Evolutionary conservation across 164 flowering plant species (phyloP).

Genomic region (Chloranthus sessilifolius): DNA sequence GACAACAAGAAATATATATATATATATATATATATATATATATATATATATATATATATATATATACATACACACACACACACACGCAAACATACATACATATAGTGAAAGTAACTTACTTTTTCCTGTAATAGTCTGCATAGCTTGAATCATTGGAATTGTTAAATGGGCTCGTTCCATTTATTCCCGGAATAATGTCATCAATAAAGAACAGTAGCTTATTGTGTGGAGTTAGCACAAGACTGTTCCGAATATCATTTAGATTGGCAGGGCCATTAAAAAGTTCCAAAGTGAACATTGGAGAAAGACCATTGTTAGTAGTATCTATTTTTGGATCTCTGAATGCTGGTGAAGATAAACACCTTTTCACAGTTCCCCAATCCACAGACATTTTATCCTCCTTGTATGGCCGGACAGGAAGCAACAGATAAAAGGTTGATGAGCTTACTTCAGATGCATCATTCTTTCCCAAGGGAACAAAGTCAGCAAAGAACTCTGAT

Average conservation of each 20-base stretch:
- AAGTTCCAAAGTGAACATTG: slow-evolving; percentile 35
- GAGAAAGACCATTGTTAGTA: slow-evolving; percentile 10
- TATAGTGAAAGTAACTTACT: too few species aligned
- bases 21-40: too few species aligned
- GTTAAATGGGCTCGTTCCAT: slow-evolving; percentile 43
- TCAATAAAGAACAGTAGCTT: slow-evolving; percentile 53
- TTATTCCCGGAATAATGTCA: slow-evolving; percentile 34
- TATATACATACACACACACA: too few species aligned
- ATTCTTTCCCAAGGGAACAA: slow-evolving; percentile 49
- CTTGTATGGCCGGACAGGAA: slow-evolving; percentile 47
- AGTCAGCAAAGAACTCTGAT: slow-evolving; percentile 41
- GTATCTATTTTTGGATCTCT: slow-evolving; percentile 18
- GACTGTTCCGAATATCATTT: slow-evolving; percentile 56
- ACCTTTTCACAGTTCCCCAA: slow-evolving; percentile 56
- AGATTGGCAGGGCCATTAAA: slow-evolving; percentile 38
- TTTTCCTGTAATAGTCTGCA: slow-evolving; percentile 36
- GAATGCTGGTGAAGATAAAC: slow-evolving; percentile 82
- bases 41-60: too few species aligned
- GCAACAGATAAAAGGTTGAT: slow-evolving; percentile 69
- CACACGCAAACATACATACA: too few species aligned
- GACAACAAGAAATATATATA: too few species aligned
- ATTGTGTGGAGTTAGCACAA: slow-evolving; percentile 66
- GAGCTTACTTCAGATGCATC: slow-evolving; percentile 21
- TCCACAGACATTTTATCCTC: slow-evolving; percentile 39
- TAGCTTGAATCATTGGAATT: slow-evolving; percentile 30